These are phyloP conservation scores for Bifiguratus adelaidae DNA, from an alignment of 192 early-diverging fungal genomes.

Conservation along the genomic window DNA sequence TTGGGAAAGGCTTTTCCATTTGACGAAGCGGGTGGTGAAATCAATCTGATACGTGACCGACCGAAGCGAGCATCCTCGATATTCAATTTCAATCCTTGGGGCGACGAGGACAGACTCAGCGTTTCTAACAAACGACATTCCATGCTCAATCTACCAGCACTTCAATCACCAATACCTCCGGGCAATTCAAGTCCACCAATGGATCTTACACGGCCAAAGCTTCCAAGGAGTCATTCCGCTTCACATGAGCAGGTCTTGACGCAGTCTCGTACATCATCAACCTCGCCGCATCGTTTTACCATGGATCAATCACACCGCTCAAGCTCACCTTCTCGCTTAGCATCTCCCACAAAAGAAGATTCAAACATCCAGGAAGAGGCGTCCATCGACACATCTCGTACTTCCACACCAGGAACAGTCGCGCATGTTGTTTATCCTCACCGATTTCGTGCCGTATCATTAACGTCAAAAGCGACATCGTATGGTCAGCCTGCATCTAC, in stretches of 20 bases:
- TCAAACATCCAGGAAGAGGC: no score
- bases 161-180: background rate
- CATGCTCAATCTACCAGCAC: background rate
- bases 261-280: no score
- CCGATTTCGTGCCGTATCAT: no score
- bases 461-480: no score
- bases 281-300: background rate
- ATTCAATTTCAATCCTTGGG: slow-evolving; percentile 1
- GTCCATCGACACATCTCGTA: no score
- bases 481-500: no score
- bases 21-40: background rate
- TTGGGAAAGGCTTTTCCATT: background rate
- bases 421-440: no score
- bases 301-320: background rate
- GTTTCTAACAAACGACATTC: background rate
- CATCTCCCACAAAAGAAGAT: background rate
- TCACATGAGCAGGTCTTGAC: no score
- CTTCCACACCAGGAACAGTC: no score
- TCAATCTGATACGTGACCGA: background rate
- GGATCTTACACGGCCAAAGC: background rate
- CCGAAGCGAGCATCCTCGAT: background rate
- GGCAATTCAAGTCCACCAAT: background rate
- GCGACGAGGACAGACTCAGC: background rate
- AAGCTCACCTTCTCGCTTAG: slow-evolving; percentile 1
- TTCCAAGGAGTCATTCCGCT: background rate